Conservation (phyloP, 176 grass and related monocot species). For the Pontederia crassipes region DNA sequence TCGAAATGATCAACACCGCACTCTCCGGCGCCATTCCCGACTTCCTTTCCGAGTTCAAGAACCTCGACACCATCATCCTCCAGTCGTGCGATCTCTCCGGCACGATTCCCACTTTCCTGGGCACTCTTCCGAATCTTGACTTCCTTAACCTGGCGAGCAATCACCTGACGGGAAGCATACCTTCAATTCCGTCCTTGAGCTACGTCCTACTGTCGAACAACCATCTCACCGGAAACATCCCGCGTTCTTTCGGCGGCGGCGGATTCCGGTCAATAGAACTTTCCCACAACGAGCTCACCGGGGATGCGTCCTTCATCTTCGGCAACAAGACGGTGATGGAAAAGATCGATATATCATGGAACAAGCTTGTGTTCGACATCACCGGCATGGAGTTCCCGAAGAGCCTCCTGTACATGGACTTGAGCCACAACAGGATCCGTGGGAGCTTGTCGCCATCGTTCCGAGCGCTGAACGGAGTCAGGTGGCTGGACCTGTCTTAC, state of each 20-base stretch:
- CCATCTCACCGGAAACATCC: conserved; percentile 32
- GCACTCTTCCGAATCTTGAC: conserved; percentile 24
- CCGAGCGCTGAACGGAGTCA: conserved; percentile 4
- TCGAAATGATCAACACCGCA: too few species aligned
- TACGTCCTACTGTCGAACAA: conserved; percentile 60
- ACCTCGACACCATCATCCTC: too few species aligned
- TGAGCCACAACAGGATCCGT: conserved; percentile 38
- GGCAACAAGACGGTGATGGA: conserved; percentile 4
- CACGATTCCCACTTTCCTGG: conserved; percentile 29
- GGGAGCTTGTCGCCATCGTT: conserved; percentile 35
- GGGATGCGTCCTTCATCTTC: conserved; percentile 41
- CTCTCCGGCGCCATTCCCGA: too few species aligned
- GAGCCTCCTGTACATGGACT: conserved; percentile 7
- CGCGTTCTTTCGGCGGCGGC: conserved; percentile 12
- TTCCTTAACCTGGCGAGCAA: conserved; percentile 73
- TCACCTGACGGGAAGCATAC: conserved; percentile 52
- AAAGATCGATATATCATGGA: conserved; percentile 26
- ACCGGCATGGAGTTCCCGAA: conserved; percentile 22
- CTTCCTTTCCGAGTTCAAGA: too few species aligned
- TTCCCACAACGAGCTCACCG: conserved; percentile 29
- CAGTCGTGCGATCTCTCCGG: conserved; percentile 57
- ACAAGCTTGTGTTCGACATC: conserved; percentile 37
- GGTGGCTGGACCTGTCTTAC: conserved; percentile 28
- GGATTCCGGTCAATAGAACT: conserved; percentile 15
- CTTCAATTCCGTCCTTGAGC: conserved; percentile 26